Conservation (phyloP, 306 rosid species). For the Dicorynia guianensis region DNA sequence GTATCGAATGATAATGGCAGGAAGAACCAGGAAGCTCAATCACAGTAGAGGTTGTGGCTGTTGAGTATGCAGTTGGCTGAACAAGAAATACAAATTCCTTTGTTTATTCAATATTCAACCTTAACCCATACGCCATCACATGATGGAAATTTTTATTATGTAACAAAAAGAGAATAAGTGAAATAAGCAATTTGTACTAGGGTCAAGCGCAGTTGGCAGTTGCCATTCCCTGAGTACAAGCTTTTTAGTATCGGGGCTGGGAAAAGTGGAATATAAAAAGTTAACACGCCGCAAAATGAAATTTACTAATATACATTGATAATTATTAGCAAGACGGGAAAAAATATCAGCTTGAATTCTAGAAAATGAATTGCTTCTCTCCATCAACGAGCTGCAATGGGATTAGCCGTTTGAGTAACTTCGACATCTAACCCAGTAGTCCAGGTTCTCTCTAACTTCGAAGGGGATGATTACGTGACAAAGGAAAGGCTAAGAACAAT, state of each 20-base stretch:
- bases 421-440: constrained; percentile 28
- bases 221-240: neutral
- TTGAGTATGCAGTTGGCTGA: neutral
- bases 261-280: constrained; percentile 8
- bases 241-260: constrained; percentile 12
- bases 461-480: constrained; percentile 45
- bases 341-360: constrained; percentile 28
- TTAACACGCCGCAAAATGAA: constrained; percentile 8
- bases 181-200: too few relatives aligned
- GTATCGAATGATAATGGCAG: too few relatives aligned
- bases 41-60: neutral
- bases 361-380: constrained; percentile 31
- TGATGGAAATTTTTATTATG: too few relatives aligned
- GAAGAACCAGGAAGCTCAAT: too few relatives aligned
- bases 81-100: too few relatives aligned
- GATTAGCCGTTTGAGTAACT: constrained; percentile 22
- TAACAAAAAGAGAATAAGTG: too few relatives aligned
- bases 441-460: constrained; percentile 26
- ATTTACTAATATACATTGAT: neutral
- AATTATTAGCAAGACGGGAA: constrained; percentile 2
- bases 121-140: too few relatives aligned
- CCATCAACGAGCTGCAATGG: constrained; percentile 49
- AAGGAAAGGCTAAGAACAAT: constrained; percentile 64
- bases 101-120: neutral
- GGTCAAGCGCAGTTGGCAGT: constrained; percentile 26